These are phyloP conservation scores for Berkeleyomyces basicola DNA, from an alignment of 2,329 filamentous ascomycete genomes.

Conservation along the genomic window DNA sequence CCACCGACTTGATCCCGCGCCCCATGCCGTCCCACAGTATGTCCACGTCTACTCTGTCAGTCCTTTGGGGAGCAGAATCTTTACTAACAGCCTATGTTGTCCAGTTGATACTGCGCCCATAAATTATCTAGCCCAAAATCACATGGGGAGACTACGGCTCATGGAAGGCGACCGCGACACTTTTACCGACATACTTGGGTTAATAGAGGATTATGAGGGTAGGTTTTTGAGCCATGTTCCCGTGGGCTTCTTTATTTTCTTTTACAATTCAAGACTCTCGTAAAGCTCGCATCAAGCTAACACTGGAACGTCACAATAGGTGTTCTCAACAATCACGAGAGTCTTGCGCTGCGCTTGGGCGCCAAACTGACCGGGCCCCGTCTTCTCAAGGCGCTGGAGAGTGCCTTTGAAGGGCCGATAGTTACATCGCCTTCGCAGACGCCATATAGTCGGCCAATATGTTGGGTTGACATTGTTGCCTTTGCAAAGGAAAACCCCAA, in stretches of 20 bases:
- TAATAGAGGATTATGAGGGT: conserved; percentile 66
- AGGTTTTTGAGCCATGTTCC: conserved; percentile 12
- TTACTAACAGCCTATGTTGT: neutral
- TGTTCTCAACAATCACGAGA: conserved; percentile 71
- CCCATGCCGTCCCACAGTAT: conserved; percentile 11
- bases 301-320: conserved; percentile 26
- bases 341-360: conserved; percentile 69
- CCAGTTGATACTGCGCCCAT: conserved; percentile 21
- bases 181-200: conserved; percentile 53
- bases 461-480: conserved; percentile 73
- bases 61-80: neutral
- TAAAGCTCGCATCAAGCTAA: neutral
- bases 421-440: conserved; percentile 33
- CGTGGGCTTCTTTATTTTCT: neutral
- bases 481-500: conserved; percentile 67
- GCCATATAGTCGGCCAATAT: conserved; percentile 39
- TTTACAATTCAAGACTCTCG: neutral
- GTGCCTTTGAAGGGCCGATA: conserved; percentile 69
- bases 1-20: conserved; percentile 10
- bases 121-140: conserved; percentile 35
- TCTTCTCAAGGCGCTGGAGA: conserved; percentile 70
- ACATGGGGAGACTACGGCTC: conserved; percentile 29
- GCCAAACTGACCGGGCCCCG: conserved; percentile 70
- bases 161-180: conserved; percentile 44
- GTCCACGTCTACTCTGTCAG: neutral